Base-by-base conservation (phyloP, 1,139 yeast genomes). In the Blastobotrys persicus region DNA sequence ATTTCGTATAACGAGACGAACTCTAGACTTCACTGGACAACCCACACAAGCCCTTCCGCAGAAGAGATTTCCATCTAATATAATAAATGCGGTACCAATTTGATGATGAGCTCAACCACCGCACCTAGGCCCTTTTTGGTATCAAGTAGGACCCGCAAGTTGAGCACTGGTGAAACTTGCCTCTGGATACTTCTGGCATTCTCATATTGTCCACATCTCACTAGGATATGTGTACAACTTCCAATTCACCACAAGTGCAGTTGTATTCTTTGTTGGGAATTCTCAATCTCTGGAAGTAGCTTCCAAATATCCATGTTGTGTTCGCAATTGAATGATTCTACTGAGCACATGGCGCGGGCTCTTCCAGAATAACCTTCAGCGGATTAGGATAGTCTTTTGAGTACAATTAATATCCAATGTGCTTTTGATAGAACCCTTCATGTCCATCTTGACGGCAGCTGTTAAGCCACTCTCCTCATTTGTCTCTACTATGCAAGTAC, bases 361-460 rank as follows among this genome's bases (percentile, higher is more conserved):
- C 19, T 34, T 16, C 39, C 39, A 34, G 19, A 14, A 34, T 4
- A 34, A 4, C 19, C 17, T 34, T 34, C 39, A 34, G 12, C 19
- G 39, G 39, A 14, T 34, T 34, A 9, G 39, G 39, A 34, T 34
- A 13, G 19, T 34, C 39, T 17, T 34, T 34, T 12, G 39, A 34
- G 20, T 12, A 34, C 39, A 16, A 6, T 17, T 34, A 20, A 16
- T 14, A 34, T 13, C 20, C 39, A 14, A 14, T 34, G 12, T 34
- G 39, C 12, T 16, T 12, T 12, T 34, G 39, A 17, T 34, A 14
- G 19, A 34, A 34, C 7, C 39, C 39, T 7, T 16, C 35, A 32
- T 32, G 35, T 5, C 35, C 35, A 12, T 32, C 6, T 32, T 32
- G 35, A 13, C n/a, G 16, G 16, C 35, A 32, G n/a, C 35, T 58